Base-by-base conservation (phyloP, 805 yeast species). In the Candida gorgasii region DNA sequence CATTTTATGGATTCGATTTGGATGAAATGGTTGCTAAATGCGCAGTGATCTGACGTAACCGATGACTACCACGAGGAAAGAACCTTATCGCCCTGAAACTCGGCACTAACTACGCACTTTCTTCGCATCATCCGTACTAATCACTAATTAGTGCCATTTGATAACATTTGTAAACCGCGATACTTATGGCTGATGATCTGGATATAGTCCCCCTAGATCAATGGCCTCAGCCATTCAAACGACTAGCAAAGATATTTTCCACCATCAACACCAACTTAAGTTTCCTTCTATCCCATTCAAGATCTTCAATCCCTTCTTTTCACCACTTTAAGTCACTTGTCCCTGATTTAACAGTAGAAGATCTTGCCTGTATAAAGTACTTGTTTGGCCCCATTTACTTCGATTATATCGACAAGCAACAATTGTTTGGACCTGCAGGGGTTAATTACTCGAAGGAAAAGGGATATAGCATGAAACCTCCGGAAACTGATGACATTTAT, bases 371-470 rank as follows among this genome's bases (percentile, higher is more conserved):
- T 43, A 72, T 90, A 23, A 76, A 72, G 34, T 73, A 67, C 7
- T 54, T 89, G 6, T 58, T 86, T 1, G 92, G 86, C 37, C 77
- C 86, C 9, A 65, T 80, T 2, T 82, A 82, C 53, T 69, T 55
- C 40, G 86, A 80, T 39, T 90, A 86, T 58, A 81, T 85, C 33
- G 96, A 90, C 58, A 89, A 84, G 57, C 83, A 84, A 53, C 90
- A 82, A 51, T 55, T 81, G 8, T 46, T 57, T 37, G 63, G 75
- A 26, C 67, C 72, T 32, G 72, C 65, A 8, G 44, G 44, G 2
- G 32, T 16, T 13, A 3, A 22, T 5, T 62, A 61, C 14, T 62
- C 68, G 20, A 48, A 70, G 49, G 41, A 47, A n/a, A 51, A 51
- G 16, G 75, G 75, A 1, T 69, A 64, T 42, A 48, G 57, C 16